Conservation (phyloP, 225 moss, liverwort and hornwort genomes). For the Asterella californica region DNA sequence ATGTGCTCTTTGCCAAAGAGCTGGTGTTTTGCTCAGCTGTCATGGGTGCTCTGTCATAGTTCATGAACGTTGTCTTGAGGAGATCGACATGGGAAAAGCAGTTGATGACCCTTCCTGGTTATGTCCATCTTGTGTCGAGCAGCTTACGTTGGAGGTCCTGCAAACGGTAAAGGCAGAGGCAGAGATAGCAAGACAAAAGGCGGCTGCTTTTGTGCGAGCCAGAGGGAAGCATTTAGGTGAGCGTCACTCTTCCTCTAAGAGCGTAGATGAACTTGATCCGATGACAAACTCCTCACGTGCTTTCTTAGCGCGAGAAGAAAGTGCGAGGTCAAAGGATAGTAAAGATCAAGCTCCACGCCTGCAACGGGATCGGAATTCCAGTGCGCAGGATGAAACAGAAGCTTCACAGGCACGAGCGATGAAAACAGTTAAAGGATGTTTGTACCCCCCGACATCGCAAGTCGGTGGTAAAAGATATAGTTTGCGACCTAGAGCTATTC, state of each 20-base stretch:
- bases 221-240: slow-evolving; percentile 4
- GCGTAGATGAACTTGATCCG: background rate
- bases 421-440: background rate
- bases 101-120: slow-evolving; percentile 31
- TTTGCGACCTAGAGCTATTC: background rate
- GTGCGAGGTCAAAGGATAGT: background rate
- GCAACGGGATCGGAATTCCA: background rate
- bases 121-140: slow-evolving; percentile 59
- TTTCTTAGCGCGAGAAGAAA: background rate
- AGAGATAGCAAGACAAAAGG: slow-evolving; percentile 18
- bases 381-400: background rate
- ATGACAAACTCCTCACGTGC: background rate
- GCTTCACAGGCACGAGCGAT: background rate
- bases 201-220: slow-evolving; percentile 18
- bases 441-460: background rate
- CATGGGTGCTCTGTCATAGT: slow-evolving; percentile 51
- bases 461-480: background rate
- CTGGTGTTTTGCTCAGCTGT: slow-evolving; percentile 38
- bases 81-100: slow-evolving; percentile 25
- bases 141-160: slow-evolving; percentile 31
- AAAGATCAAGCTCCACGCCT: background rate
- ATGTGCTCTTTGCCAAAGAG: slow-evolving; percentile 44
- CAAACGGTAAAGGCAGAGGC: slow-evolving; percentile 23
- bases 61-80: slow-evolving; percentile 46
- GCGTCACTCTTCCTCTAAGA: background rate